These are phyloP conservation scores for Tripterygium wilfordii DNA, from an alignment of 177 flowering plant species.

Conservation along the genomic window DNA sequence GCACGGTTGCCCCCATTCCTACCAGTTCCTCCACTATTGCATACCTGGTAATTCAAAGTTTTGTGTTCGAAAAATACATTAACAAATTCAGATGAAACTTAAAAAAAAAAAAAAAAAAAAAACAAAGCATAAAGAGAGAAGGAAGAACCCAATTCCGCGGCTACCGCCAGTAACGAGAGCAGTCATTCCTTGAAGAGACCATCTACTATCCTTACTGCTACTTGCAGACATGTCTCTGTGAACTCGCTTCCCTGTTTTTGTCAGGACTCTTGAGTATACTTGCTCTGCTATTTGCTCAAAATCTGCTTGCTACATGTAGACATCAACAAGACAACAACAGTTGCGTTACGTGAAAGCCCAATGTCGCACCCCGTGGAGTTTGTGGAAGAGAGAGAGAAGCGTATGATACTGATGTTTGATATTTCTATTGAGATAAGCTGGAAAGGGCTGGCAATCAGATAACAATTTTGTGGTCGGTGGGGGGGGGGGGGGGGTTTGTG, in stretches of 20 bases:
- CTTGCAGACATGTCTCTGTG: not conserved
- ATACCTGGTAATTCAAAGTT: slow-evolving; percentile 8
- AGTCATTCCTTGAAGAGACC: slow-evolving; percentile 14
- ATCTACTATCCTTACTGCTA: slow-evolving; percentile 2
- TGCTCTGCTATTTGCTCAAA: not conserved
- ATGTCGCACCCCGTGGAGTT: too few species aligned
- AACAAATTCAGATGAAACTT: too few species aligned
- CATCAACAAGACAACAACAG: too few species aligned
- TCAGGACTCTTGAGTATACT: not conserved
- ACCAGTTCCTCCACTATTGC: slow-evolving; percentile 47
- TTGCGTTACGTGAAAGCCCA: too few species aligned
- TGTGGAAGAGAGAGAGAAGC: too few species aligned
- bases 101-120: too few species aligned
- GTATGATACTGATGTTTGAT: too few species aligned
- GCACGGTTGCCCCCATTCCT: slow-evolving; percentile 28
- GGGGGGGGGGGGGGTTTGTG: too few species aligned
- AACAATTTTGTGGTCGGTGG: too few species aligned
- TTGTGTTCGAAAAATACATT: not conserved
- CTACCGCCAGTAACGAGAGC: slow-evolving; percentile 18
- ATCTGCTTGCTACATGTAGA: too few species aligned
- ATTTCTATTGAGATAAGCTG: too few species aligned
- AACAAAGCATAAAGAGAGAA: not conserved
- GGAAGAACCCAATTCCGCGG: slow-evolving; percentile 12
- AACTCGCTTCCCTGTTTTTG: not conserved
- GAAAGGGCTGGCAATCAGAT: too few species aligned